These are phyloP conservation scores for Arthonia radiata DNA, from an alignment of 495 filamentous ascomycete genomes.

Conservation along the genomic window DNA sequence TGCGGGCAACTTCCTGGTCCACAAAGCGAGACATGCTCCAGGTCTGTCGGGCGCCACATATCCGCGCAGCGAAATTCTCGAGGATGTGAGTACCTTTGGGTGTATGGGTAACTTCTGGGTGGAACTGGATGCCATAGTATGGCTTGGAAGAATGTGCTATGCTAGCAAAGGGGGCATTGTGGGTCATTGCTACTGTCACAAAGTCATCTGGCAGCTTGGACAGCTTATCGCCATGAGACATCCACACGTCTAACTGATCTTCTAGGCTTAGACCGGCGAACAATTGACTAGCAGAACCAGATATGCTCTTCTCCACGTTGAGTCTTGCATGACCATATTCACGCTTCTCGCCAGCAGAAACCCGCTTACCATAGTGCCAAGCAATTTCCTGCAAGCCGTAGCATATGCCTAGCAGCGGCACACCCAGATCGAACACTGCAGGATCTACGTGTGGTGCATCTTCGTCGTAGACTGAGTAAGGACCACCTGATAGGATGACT, in stretches of 20 bases:
- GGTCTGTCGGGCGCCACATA: conserved; percentile 46
- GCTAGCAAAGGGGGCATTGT: conserved; percentile 53
- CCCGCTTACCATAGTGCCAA: conserved; percentile 44
- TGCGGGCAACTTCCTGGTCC: conserved; percentile 50
- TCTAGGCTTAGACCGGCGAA: conserved; percentile 48
- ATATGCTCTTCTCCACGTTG: conserved; percentile 23
- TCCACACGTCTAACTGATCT: conserved; percentile 46
- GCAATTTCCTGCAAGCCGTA: conserved; percentile 72
- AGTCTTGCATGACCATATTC: conserved; percentile 49
- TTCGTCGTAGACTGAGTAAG: conserved; percentile 47
- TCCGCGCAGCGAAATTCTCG: conserved; percentile 55
- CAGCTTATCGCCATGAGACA: conserved; percentile 78
- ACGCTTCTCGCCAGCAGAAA: conserved; percentile 41
- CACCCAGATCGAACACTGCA: conserved; percentile 49
- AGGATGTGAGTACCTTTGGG: conserved; percentile 37
- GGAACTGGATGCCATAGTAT: conserved; percentile 62
- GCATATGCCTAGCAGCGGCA: conserved; percentile 56
- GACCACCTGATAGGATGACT: conserved; percentile 54
- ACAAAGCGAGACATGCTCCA: conserved; percentile 73
- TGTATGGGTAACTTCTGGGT: conserved; percentile 64
- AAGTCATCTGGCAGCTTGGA: conserved; percentile 44
- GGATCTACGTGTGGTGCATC: conserved; percentile 57
- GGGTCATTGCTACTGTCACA: conserved; percentile 42
- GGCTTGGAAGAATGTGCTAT: conserved; percentile 51
- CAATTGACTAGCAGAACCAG: conserved; percentile 32